Base-by-base conservation (phyloP, 352 stramenopile genomes). In the Thalassiosira livingstoniorum region DNA sequence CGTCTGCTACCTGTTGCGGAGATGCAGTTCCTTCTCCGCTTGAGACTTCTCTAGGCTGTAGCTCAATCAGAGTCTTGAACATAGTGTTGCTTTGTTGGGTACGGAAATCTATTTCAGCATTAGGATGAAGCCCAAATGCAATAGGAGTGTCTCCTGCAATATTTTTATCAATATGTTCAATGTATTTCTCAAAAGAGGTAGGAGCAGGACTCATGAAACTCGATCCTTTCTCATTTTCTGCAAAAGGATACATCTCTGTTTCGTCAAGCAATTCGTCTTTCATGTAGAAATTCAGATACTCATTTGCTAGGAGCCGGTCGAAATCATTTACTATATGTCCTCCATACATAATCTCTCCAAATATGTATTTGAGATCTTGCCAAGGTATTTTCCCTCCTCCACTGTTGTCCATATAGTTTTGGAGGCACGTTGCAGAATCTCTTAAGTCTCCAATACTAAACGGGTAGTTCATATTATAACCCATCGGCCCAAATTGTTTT, bases 391-490 rank as follows among this genome's bases (percentile, higher is more conserved):
- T 98, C 27, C 95, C 95, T 39, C 91, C 92, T 2, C 94, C 95
- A 27, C 93, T 97, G 82, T 97, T 99, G 64, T 99, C 97, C 77
- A 99, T 96, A 70, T 99, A 99, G 82, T 99, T 99, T 74, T 96
- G 92, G 47, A 99, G 83, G 55, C 95, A 98, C 68, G 97, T 98
- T 1, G 96, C 95, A 34, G 95, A 98, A 84, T 98, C 97, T 42
- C 95, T 95, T 65, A 99, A 90, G 82, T 99, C 97, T 18, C 97
- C 97, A 61, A 98, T 95, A 29, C 95, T 98, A 87, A 99, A 99
- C 3, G 97, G 97, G 80, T 99, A 99, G 89, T 98, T 98, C 96
- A 99, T 99, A 80, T 99, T 99, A 91, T 98, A 99, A n/a, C 97
- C 97, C 69, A 98, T 96, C 15, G 97, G 96, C 2, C 97, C 97